Evolutionary conservation across 257 asterid species (phyloP).

Genomic region (Solanum bulbocastanum): DNA sequence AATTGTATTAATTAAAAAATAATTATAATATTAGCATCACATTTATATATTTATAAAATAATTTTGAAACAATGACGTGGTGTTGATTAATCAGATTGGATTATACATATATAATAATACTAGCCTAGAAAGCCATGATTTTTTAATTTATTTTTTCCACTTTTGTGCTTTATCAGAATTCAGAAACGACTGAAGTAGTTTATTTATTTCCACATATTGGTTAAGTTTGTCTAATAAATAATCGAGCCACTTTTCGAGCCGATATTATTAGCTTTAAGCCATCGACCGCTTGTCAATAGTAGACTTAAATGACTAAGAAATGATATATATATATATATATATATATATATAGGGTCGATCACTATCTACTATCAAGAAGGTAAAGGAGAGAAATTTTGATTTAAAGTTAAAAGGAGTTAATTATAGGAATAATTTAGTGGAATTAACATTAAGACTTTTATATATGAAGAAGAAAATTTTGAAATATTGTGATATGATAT

Average conservation of each 20-base stretch:
- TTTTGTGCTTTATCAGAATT: background rate
- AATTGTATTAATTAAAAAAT: background rate
- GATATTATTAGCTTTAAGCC: background rate
- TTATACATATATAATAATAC: background rate
- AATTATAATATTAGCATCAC: background rate
- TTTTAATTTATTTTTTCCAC: too few relatives aligned
- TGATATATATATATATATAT: too few relatives aligned
- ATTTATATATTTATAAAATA: background rate
- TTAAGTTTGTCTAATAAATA: background rate
- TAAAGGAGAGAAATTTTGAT: background rate
- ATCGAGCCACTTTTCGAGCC: background rate
- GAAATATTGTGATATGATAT: background rate
- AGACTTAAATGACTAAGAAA: background rate
- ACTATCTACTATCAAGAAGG: background rate
- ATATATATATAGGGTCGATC: too few relatives aligned
- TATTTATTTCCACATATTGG: background rate
- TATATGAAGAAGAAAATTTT: background rate
- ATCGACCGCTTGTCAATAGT: background rate
- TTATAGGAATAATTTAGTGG: background rate
- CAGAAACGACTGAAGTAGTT: background rate
- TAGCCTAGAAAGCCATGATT: background rate
- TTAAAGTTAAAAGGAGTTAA: background rate
- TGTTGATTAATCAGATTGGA: background rate
- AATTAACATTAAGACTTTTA: background rate
- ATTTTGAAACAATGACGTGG: background rate